A percentile compares a stretch with the other conserved stretches of the same genome.
phyloP scores from a whole-genome alignment of 192 early-diverging fungal genomes.

The Pecoramyces ruminantium region DNA sequence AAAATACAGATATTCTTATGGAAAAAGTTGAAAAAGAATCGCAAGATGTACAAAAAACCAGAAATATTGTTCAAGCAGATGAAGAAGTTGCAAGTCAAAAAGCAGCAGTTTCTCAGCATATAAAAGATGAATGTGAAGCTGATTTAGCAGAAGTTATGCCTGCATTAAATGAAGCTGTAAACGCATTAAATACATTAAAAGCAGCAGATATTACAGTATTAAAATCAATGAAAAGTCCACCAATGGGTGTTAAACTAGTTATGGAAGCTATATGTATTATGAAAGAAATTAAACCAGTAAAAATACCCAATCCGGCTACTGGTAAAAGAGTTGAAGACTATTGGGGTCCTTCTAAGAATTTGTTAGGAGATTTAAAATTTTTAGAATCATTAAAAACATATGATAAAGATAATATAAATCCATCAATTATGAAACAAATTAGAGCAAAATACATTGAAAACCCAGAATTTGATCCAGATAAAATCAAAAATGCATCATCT shows the following conservation, averaged over 20 bases:
- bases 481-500: conserved; percentile 39
- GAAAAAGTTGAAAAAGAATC: conserved; percentile 40
- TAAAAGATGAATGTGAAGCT: conserved; percentile 35
- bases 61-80: conserved; percentile 31
- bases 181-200: conserved; percentile 38
- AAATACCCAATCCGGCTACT: conserved; percentile 41
- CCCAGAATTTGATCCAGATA: conserved; percentile 44
- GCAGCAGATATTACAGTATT: conserved; percentile 41
- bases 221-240: conserved; percentile 47
- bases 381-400: conserved; percentile 27
- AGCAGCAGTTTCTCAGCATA: conserved; percentile 29
- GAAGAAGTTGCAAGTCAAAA: conserved; percentile 32
- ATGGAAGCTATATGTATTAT: conserved; percentile 48
- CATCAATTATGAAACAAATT: conserved; percentile 36
- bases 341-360: conserved; percentile 37
- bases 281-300: conserved; percentile 47
- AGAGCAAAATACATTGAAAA: conserved; percentile 33
- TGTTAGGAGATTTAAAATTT: conserved; percentile 36
- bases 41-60: conserved; percentile 34
- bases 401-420: conserved; percentile 41
- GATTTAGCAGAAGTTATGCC: conserved; percentile 40
- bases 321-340: conserved; percentile 45
- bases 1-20: conserved; percentile 38
- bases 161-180: conserved; percentile 30
- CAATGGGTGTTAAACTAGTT: conserved; percentile 39